These are phyloP conservation scores for Colletotrichum sojae DNA, from an alignment of 2,329 filamentous ascomycete species.

Conservation along the genomic window DNA sequence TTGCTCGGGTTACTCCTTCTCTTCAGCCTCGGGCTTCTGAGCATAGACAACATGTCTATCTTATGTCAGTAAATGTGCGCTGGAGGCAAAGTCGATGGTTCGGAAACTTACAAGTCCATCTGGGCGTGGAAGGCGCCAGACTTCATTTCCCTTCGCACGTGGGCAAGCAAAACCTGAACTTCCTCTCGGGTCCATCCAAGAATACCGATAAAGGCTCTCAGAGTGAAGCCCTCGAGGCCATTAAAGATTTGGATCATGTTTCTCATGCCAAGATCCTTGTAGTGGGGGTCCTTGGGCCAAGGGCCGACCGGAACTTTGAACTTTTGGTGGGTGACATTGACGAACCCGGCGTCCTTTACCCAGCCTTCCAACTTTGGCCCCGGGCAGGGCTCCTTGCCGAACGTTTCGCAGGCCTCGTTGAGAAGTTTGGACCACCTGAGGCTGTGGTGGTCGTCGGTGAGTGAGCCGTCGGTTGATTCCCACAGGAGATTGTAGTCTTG, in stretches of 20 bases:
- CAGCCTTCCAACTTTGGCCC: conserved; percentile 45
- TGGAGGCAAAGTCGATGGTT: no score
- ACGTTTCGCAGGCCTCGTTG: background rate
- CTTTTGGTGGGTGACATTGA: conserved; percentile 48
- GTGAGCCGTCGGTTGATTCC: conserved; percentile 4
- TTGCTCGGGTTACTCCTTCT: no score
- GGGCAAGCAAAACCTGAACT: conserved; percentile 46
- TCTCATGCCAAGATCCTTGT: conserved; percentile 49
- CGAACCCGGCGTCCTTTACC: conserved; percentile 54
- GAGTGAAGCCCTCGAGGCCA: conserved; percentile 44
- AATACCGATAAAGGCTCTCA: conserved; percentile 47
- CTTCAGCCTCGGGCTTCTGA: no score
- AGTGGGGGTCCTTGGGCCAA: conserved; percentile 52
- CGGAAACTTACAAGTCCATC: background rate
- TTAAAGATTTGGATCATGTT: conserved; percentile 41
- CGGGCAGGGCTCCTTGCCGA: conserved; percentile 49
- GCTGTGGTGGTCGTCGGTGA: no score
- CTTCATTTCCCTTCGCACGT: conserved; percentile 47
- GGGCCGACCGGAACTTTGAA: conserved; percentile 53
- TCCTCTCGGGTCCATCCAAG: conserved; percentile 48
- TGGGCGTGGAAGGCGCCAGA: background rate
- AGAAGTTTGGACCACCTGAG: no score
- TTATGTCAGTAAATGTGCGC: no score
- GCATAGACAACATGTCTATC: no score
- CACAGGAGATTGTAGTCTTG: conserved; percentile 42